Evolutionary conservation across 176 grass and related monocot genomes (phyloP).

Genomic region (Zizania latifolia): DNA sequence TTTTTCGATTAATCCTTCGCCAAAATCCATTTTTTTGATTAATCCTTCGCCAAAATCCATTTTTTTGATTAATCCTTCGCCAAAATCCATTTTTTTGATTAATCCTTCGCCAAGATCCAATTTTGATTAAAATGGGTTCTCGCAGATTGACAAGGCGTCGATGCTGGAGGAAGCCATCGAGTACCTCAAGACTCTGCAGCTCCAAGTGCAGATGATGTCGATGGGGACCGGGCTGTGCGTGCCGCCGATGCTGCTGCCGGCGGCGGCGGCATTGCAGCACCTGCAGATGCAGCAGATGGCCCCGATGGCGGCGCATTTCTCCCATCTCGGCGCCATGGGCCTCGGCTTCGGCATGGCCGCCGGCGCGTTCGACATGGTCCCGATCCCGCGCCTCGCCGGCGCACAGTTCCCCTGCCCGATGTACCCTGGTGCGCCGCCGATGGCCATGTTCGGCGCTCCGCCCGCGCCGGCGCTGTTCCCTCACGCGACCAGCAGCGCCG

Average conservation of each 20-base stretch:
- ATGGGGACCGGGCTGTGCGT: constrained; percentile 31
- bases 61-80: no score
- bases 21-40: no score
- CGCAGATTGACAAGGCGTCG: constrained; percentile 65
- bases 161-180: constrained; percentile 85
- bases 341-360: constrained; percentile 24
- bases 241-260: constrained; percentile 25
- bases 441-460: constrained; percentile 14
- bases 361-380: constrained; percentile 23
- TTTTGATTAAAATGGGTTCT: background rate
- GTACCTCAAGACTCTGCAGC: constrained; percentile 66
- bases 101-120: no score
- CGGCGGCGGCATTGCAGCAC: constrained; percentile 25
- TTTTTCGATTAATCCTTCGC: background rate
- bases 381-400: background rate
- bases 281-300: constrained; percentile 28
- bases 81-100: no score
- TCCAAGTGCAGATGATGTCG: constrained; percentile 63
- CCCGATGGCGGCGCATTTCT: constrained; percentile 16
- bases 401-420: constrained; percentile 15
- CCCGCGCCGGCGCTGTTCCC: background rate
- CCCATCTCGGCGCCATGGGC: constrained; percentile 24
- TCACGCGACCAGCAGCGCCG: background rate
- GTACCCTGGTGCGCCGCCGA: background rate
- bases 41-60: no score